Base-by-base conservation (phyloP, 2,329 filamentous ascomycete species). In the Parastagonospora nodorum region DNA sequence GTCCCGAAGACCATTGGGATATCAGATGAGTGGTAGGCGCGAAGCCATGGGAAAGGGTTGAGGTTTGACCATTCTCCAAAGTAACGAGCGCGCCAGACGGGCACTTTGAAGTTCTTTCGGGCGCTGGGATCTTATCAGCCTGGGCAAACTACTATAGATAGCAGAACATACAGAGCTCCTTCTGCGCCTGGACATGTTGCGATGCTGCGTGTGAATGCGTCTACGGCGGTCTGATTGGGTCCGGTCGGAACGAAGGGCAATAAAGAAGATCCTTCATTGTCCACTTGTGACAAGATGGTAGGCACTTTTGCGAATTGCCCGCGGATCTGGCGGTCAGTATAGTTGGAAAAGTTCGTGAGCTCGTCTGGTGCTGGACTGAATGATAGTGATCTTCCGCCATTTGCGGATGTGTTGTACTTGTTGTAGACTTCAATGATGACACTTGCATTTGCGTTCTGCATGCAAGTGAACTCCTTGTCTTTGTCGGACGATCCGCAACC, bases 381-480 rank as follows among this genome's bases (percentile, higher is more conserved):
- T 1, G 63, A 58, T 27, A 74, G 55, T 4, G 55, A 42, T 38
- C 28, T 37, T 31, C 58, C 60, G 8, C 32, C 49, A 37, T 65
- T 55, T 5, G 63, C 57, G 14, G 61, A 52, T 8, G 59, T 58
- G 12, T 61, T 64, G 28, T 66, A 65, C 16, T 66, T 65, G 37
- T 65, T 61, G 47, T 73, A 70, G 7, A 58, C 52, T 1, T 55
- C 57, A 15, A 75, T 64, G 48, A 74, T 72, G 49, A 63, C 60
- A 11, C 31, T 70, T 57, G 41, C 60, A 48, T 44, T 54, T 9
- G 68, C 58, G 5, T 58, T 55, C 33, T 69, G 68, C 66, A 76
- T 73, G 54, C 75, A 77, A 1, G 57, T 52, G 10, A 77, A 64
- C 24, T 72, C 57, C 3, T 54, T 57, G 27, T 63, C 52, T 29